Base-by-base conservation (phyloP, 305 asterid genomes). In the Solanum chacoense region DNA sequence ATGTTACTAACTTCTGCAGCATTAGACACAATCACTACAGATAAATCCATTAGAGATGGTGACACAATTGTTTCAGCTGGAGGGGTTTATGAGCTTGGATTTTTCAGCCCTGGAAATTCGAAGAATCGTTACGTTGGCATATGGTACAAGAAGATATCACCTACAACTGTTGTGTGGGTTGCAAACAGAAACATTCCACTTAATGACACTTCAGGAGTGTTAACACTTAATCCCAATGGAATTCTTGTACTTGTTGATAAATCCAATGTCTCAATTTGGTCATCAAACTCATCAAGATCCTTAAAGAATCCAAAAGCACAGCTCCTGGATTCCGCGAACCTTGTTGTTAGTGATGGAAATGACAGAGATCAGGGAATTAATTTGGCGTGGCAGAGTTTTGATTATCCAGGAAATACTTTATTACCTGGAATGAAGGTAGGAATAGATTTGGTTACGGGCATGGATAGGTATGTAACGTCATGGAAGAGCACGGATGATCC, bases 71-170 rank as follows among this genome's bases (percentile, higher is more conserved):
- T 88, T 87, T 91, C 93, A 31, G 59, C 88, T 14, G 74, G 81
- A 0, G 90, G 85, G 1, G 4, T 11, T 18, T 90, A 85, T 74
- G 91, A 86, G 65, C 88, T 90, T 31, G 93, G 93, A 77, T 91
- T 90, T 90, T 91, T 90, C 90, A 63, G 85, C 11, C 88, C 87
- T 22, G 90, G 90, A 13, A 88, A 76, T 24, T 86, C 92, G 38
- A 88, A 55, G 22, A 91, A 86, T 34, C 88, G 88, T 14, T 91
- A 91, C 37, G 28, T 91, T 71, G 93, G 93, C 29, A 90, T 89
- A 78, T 91, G 91, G 91, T 90, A 88, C 85, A 88, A 90, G 55
- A 90, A 88, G 20, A 37, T 91, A 31, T 20, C 85, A 34, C 29
- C 74, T 40, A 35, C 0, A 37, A 85, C 73, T 12, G 37, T 80